Evolutionary conservation across 768 basidiomycete species (phyloP).

Genomic region (Phanerochaete carnosa): DNA sequence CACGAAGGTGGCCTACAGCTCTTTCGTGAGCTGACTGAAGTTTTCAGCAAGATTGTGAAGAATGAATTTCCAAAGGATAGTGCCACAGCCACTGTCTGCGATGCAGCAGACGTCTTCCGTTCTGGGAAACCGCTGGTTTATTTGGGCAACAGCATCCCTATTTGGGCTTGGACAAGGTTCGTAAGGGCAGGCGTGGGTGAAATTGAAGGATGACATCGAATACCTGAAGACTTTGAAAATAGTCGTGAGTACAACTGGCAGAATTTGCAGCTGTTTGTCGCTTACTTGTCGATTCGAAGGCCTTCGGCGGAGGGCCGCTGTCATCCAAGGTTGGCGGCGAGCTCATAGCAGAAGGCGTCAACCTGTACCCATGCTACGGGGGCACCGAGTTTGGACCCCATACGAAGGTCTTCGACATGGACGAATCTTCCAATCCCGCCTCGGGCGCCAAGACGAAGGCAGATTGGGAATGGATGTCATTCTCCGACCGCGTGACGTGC

Average conservation of each 20-base stretch:
- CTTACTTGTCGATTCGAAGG: background rate
- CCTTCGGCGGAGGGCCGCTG: slow-evolving; percentile 17
- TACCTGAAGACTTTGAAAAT: slow-evolving; percentile 11
- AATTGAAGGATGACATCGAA: slow-evolving; percentile 16
- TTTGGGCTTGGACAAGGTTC: too few relatives aligned
- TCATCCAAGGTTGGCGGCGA: slow-evolving; percentile 13
- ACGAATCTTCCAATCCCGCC: background rate
- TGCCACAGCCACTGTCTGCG: too few relatives aligned
- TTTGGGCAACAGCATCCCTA: too few relatives aligned
- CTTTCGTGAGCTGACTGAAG: too few relatives aligned
- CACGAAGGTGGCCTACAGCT: too few relatives aligned
- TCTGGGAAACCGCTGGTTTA: too few relatives aligned
- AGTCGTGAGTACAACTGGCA: slow-evolving; percentile 9
- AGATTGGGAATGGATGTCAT: slow-evolving; percentile 10
- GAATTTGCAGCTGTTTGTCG: background rate
- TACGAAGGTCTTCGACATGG: background rate
- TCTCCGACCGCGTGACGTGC: background rate
- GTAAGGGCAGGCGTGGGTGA: slow-evolving; percentile 19
- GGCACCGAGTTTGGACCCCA: slow-evolving; percentile 13
- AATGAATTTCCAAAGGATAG: too few relatives aligned
- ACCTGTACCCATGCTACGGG: slow-evolving; percentile 13
- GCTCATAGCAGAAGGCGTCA: slow-evolving; percentile 15
- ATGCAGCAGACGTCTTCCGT: too few relatives aligned
- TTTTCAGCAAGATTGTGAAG: too few relatives aligned
- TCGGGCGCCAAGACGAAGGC: background rate